Base-by-base conservation (phyloP, 768 basidiomycete species). In the Auriscalpium vulgare region DNA sequence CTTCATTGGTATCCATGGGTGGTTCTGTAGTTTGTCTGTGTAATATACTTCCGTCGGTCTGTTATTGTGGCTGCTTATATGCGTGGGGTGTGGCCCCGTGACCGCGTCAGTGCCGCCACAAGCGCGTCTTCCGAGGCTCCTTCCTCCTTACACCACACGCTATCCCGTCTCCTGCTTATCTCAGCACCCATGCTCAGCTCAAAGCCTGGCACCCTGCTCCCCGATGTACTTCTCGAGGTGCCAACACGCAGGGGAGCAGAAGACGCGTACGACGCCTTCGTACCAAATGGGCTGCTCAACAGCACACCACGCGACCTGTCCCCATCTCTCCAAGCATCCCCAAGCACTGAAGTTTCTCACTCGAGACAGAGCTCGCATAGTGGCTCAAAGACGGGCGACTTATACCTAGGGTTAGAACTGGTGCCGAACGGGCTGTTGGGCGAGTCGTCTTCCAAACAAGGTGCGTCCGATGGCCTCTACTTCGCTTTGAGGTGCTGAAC, bases 221-320 rank as follows among this genome's bases (percentile, higher is more conserved):
- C 21, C 3, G 3, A 5, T 23, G 8, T 23, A 37, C 8, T 29
- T 45, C 52, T 29, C 29, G 29, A 29, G 29, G 29, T 29, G 29
- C 29, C 29, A 29, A 29, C 4, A 2, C 29, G 29, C 29, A 5
- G 29, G 29, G 29, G 29, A 29, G 29, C 29, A 29, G 29, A 29
- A 29, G 29, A 29, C 10, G 29, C 43, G 10, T 13, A 35, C 9
- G 54, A 53, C n/a, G 21, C 29, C 21, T 52, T 62, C 47, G 50
- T 60, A n/a, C 50, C 53, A 10, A 57, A 62, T 29, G 58, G 60
- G 4, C 58, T 59, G 29, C 58, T 59, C 1, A 16, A n/a, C 14
- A 34, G 47, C 9, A 53, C 46, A 17, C 17, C 44, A 4, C 19
- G 43, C 21, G 34, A 29, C 11, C 19, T 43, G 19, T 40, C 50